Evolutionary conservation across 139 green algal genomes (phyloP), one percentile per base, ranked within the genome.

Genomic region (Zygnema circumcarinatum): DNA sequence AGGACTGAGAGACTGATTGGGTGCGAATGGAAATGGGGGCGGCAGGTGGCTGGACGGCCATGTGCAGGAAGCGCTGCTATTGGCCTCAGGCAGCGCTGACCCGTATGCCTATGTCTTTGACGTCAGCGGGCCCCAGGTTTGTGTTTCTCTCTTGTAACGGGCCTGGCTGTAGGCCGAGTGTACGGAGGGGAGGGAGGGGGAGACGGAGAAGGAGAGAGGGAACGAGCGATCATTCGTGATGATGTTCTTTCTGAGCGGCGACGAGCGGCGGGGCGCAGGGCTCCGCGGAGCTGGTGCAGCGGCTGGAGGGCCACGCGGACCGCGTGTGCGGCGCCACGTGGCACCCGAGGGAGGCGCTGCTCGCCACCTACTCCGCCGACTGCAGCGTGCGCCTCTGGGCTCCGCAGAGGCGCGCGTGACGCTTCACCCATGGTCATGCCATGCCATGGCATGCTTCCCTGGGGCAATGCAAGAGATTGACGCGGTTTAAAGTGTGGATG

Each of bases 41-140:
- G 47, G 7, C 47, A 62, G 47, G 47, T 62, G 47, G 47, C 47
- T 7, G 7, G 47, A 62, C 7, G 16, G 47, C 47, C 16, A 7
- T 62, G 7, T 84, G 16, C 76, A 68, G 54, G 35, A 84, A 7
- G 11, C 56, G 54, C 76, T 84, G 7, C 76, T 84, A 38, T 38
- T 84, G 40, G 76, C 76, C 76, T 79, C 76, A 79, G 76, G 76
- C 38, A 84, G 76, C 47, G 76, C 76, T 38, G 76, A 84, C 47
- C 54, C 54, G 38, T 68, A 84, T 81, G 76, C 76, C 11, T 84
- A 84, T 52, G 69, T 84, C 56, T 84, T 68, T 52, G 76, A 84
- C 47, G 16, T 84, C 36, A 47, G 76, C 35, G 76, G 76, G 16
- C 76, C 76, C 7, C 35, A 84, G 76, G 76, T 78, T 3, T 78